Base-by-base conservation (phyloP, 139 green algal species). In the Asterochloris sp. region DNA sequence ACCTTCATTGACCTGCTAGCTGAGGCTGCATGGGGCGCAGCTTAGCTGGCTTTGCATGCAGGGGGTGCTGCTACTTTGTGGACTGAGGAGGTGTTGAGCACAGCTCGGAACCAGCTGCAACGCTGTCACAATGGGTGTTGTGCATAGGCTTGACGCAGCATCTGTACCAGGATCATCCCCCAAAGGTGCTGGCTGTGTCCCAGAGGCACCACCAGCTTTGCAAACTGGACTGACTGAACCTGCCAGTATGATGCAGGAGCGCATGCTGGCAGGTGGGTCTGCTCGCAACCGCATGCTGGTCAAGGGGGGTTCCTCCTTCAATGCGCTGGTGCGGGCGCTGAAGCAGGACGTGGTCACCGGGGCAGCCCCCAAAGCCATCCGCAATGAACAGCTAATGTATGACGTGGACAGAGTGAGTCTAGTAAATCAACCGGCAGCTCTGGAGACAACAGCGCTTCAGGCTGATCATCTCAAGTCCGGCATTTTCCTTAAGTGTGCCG, bases 241-340 rank as follows among this genome's bases (percentile, higher is more conserved):
- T 6, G 8, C 27, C 19, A 11, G 38, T 9, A 13, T 71, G 61
- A 11, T 28, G 14, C 38, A 83, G 78, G 78, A 83, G 19, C 63
- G 66, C 21, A 76, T 83, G 78, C 28, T 83, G 19, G 17, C 76
- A 26, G 78, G 69, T 9, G 86, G 90, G 19, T 79, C 89, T n/a
- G 90, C 89, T 0, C 89, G 94, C 76, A 98, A 98, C 87, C 89
- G 90, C 60, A 92, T 98, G 92, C 87, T 97, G 82, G 89, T 98
- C 60, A 91, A 93, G 73, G 94, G 90, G 23, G 95, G 89, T 63
- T 94, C 86, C 76, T 93, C 83, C 67, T 98, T 97, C 89, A 98
- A 98, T 81, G 91, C 90, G 10, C 87, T 98, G 26, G 88, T 95
- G 66, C 88, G 95, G 0, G 94, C 93, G 64, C 91, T 98, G 71